Base-by-base conservation (phyloP, 208 protist species). In the Wallacemonas rigidus region DNA sequence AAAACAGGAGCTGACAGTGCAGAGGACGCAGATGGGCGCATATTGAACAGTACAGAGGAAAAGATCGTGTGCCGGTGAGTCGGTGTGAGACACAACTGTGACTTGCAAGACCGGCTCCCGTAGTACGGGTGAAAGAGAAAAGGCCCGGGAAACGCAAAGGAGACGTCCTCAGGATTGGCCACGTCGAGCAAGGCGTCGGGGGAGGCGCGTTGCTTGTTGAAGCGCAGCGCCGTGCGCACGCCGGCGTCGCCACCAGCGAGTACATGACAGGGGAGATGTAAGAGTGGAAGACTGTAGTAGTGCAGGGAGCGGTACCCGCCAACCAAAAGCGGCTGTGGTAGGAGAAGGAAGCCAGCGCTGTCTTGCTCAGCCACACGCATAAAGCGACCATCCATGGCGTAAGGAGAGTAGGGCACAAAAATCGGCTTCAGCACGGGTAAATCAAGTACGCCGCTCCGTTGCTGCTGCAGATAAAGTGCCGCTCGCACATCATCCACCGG, bases 291-390 rank as follows among this genome's bases (percentile, higher is more conserved):
- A 0, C 71, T 73, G 79, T 92, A 92, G 75, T 90, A 81, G 75
- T 92, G 88, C 11, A 86, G 44, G 1, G 88, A 89, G 3, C 65
- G 78, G 47, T 83, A 85, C 11, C 88, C 84, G 17, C 88, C 88
- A 0, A 90, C 69, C 17, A 88, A 50, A 15, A 26, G 44, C 12
- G 76, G 67, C 1, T 45, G 70, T 4, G 85, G 85, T 2, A 75
- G n/a, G 8, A 88, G 58, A 7, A 85, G 12, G 39, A 83, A 79
- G 4, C 60, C 70, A 6, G 53, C 43, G 2, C 26, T 26, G 26
- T 43, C 50, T 8, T 36, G 41, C 17, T 1, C 36, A 41, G 44
- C 3, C 12, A 35, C 44, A 15, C 12, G 43, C 55, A 6, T 2
- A 51, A 54, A 48, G 15, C 14, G 12, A n/a, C 54, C 47, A 0